Percentiles rank a stretch among this genome's conserved stretches.
phyloP scores from a whole-genome alignment of 2,329 filamentous ascomycete genomes.

The Diplocarpon rosae region DNA sequence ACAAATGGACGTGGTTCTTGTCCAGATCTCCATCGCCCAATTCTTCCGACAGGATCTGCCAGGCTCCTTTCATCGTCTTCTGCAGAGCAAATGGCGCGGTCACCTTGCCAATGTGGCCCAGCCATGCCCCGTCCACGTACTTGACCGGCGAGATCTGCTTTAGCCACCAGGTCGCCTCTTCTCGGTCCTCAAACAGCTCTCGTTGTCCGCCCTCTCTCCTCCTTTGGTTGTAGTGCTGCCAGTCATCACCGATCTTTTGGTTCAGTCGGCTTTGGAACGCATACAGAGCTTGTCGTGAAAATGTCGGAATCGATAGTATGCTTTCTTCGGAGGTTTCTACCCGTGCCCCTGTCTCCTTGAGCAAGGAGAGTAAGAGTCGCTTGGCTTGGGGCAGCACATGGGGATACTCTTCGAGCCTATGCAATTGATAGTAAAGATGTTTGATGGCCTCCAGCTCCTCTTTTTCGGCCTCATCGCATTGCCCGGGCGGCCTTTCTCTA shows the following conservation, averaged over 20 bases:
- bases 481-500: constrained; percentile 1
- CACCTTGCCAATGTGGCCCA: constrained; percentile 34
- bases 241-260: constrained; percentile 28
- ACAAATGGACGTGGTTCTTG: constrained; percentile 35
- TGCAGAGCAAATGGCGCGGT: constrained; percentile 33
- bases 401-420: constrained; percentile 31
- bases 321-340: constrained; percentile 14
- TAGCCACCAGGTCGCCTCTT: constrained; percentile 32
- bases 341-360: constrained; percentile 27
- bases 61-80: constrained; percentile 32
- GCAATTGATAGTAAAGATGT: constrained; percentile 32
- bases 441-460: constrained; percentile 21
- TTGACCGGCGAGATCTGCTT: constrained; percentile 33
- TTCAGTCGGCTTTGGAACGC: constrained; percentile 28
- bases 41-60: constrained; percentile 40
- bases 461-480: constrained; percentile 4
- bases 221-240: constrained; percentile 15
- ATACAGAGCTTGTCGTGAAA: constrained; percentile 22
- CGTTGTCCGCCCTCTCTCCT: constrained; percentile 26
- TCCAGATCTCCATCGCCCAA: constrained; percentile 36
- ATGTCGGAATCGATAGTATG: constrained; percentile 28
- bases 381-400: constrained; percentile 28
- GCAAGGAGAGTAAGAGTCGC: constrained; percentile 27
- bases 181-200: constrained; percentile 29
- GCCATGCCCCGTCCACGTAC: constrained; percentile 38